Conservation (phyloP, 2,329 filamentous ascomycete species). For the Colletotrichum destructivum region DNA sequence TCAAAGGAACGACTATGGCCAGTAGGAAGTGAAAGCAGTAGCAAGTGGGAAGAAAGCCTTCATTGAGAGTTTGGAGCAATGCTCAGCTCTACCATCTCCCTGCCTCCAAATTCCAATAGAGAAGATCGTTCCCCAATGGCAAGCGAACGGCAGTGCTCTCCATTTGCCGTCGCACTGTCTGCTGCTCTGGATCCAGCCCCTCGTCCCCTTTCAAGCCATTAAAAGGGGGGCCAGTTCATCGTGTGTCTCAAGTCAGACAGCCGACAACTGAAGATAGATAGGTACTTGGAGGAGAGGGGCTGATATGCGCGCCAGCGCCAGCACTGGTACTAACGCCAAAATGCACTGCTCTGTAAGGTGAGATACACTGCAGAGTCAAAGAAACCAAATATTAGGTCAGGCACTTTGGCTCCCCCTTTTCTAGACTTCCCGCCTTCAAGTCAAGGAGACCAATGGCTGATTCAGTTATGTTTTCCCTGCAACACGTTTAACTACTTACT, state of each 20-base stretch:
- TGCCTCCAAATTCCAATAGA: too few species aligned
- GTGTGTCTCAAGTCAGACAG: background rate
- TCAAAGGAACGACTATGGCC: background rate
- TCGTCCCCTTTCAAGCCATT: background rate
- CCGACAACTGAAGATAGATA: background rate
- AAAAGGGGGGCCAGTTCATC: background rate
- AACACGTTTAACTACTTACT: background rate
- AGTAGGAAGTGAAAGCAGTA: background rate
- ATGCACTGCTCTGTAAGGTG: background rate
- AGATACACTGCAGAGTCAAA: background rate
- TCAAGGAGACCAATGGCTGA: background rate
- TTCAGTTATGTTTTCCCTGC: background rate
- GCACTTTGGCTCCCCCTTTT: conserved; percentile 5
- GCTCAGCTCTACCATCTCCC: too few species aligned
- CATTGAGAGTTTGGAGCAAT: background rate
- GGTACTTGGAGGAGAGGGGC: background rate
- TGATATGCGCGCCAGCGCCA: background rate
- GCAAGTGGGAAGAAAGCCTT: background rate
- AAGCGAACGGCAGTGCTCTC: background rate
- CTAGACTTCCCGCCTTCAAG: background rate
- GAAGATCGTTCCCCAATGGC: background rate
- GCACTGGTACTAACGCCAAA: background rate
- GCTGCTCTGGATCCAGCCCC: background rate
- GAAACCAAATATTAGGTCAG: background rate
- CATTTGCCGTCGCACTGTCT: background rate